These are phyloP conservation scores for Adenanthera pavonina DNA, from an alignment of 306 rosid species.

Conservation along the genomic window DNA sequence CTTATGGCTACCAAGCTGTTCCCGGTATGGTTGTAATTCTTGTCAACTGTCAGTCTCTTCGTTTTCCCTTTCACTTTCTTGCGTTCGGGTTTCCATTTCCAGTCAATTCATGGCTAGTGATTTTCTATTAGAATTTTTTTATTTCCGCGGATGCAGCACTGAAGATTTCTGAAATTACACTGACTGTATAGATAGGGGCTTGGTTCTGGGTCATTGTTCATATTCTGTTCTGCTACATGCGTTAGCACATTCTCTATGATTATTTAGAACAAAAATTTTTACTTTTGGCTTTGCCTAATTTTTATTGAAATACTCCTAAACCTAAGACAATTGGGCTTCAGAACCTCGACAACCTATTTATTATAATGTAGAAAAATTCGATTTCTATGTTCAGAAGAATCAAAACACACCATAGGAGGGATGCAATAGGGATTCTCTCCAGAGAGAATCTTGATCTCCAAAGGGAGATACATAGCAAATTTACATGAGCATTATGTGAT, in stretches of 20 bases:
- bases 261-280: background rate
- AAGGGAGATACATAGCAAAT: background rate
- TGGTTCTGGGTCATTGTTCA: background rate
- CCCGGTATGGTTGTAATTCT: background rate
- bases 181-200: background rate
- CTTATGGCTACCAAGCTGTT: constrained; percentile 21
- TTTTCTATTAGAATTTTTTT: background rate
- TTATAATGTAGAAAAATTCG: background rate
- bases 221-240: background rate
- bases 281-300: background rate
- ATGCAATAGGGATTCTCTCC: too few relatives aligned
- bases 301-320: background rate
- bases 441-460: too few relatives aligned
- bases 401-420: too few relatives aligned
- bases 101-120: background rate
- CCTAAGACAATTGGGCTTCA: background rate
- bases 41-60: background rate
- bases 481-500: background rate
- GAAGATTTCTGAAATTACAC: background rate
- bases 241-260: background rate
- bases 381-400: background rate
- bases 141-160: background rate
- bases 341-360: background rate
- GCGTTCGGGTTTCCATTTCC: background rate
- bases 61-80: background rate